Evolutionary conservation across 371 early-diverging fungal species (phyloP), one percentile per base, ranked within the genome.

Genomic region (Coemansia sp.): DNA sequence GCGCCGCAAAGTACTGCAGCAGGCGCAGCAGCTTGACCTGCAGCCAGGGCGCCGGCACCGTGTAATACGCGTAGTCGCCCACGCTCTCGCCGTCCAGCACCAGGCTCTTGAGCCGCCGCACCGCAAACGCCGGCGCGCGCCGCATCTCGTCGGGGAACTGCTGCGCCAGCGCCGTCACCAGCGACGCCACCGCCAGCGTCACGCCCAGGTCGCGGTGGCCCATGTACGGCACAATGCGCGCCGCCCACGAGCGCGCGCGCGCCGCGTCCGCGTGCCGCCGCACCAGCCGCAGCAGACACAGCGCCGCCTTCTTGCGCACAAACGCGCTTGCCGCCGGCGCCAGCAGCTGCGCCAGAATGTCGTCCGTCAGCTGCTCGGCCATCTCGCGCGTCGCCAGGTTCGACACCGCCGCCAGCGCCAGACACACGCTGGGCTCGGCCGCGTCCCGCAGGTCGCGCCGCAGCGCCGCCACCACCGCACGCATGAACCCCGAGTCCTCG

Each of bases 11-110:
- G 78, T 96, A 94, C 79, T 96, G 97, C 52, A 98, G 76, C 31
- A 97, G 83, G 41, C 95, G 86, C 52, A 98, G 81, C 31, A 97
- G 85, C 72, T 95, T 97, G 66, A 97, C 90, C 77, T 97, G 97
- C 41, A 98, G 84, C 99, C 99, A 98, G 51, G 99, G 99, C 39
- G 88, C 90, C 0, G 98, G 95, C 39, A 97, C 94, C 72, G 93
- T 94, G 81, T 98, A 98, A 82, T 98, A 98, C 26, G 93, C 83
- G 72, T 97, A 93, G 65, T 96, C 95, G 11, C 84, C 57, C 4
- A 88, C 81, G 74, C 85, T 94, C 49, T 94, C 94, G 55, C 86
- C 83, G 34, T 94, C 92, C 31, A 94, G 80, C n/a, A 95, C 81
- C 66, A 97, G 90, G 81, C 86, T 88, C 61, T 91, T 86, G 43